These are phyloP conservation scores for Colletotrichum sp. DNA, from an alignment of 2,329 filamentous ascomycete species.

Conservation along the genomic window DNA sequence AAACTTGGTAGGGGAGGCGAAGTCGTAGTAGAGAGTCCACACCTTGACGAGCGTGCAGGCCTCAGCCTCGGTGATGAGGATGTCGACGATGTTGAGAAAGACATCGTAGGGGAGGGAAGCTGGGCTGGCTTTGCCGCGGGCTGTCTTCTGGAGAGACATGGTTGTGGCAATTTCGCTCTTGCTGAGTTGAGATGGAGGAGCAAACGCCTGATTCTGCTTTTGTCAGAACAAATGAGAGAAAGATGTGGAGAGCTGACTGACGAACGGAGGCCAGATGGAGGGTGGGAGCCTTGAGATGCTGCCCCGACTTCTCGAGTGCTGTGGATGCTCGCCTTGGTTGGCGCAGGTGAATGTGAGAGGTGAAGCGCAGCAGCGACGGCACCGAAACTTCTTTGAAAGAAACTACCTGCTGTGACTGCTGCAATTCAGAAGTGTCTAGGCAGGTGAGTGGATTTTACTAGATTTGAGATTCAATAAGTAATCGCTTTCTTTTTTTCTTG, in stretches of 20 bases:
- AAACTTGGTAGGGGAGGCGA: not conserved
- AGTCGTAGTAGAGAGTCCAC: not conserved
- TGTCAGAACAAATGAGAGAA: not conserved
- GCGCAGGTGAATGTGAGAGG: not conserved
- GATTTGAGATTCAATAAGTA: not conserved
- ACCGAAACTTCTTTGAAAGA: not conserved
- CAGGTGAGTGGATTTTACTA: rapidly evolving
- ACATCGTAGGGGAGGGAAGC: not conserved
- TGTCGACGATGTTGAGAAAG: not conserved
- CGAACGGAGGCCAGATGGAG: not conserved
- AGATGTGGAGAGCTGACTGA: not conserved
- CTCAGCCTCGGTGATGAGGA: not conserved
- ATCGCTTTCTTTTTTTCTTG: not conserved
- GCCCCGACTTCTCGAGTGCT: not conserved
- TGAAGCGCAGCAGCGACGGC: not conserved
- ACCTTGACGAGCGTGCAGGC: not conserved
- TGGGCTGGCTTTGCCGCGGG: not conserved
- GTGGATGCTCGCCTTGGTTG: not conserved
- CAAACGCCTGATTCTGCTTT: not conserved
- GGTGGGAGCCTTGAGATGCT: not conserved
- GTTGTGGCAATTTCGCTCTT: not conserved
- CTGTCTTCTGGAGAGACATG: not conserved
- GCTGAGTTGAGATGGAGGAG: not conserved
- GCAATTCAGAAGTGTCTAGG: not conserved
- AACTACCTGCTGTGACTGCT: not conserved